Evolutionary conservation across 129 eudicot genomes (phyloP).

Genomic region (Lactuca saligna): DNA sequence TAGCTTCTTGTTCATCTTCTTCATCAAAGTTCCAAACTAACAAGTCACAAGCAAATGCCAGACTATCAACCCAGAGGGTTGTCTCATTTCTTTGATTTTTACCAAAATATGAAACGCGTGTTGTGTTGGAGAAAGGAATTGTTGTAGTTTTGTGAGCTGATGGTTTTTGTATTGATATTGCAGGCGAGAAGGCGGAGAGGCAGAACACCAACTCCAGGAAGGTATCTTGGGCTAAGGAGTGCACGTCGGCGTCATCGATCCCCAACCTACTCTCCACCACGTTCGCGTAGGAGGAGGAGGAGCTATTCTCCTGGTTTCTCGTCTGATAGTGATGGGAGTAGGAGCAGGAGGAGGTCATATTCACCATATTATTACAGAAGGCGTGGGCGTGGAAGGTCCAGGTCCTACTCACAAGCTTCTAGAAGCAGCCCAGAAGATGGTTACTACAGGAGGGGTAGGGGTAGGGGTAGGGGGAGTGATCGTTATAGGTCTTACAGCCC

Average conservation of each 20-base stretch:
- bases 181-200: constrained; percentile 97
- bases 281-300: constrained; percentile 20
- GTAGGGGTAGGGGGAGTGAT: background rate
- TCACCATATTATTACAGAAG: constrained; percentile 42
- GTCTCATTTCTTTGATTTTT: constrained; percentile 57
- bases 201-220: constrained; percentile 96
- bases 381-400: constrained; percentile 42
- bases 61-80: constrained; percentile 85
- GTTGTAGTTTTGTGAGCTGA: constrained; percentile 24
- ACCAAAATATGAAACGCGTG: background rate
- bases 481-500: constrained; percentile 40
- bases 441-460: constrained; percentile 26
- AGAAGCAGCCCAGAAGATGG: constrained; percentile 42
- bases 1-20: constrained; percentile 21
- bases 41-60: constrained; percentile 82
- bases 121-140: background rate
- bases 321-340: constrained; percentile 50
- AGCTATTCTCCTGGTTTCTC: constrained; percentile 58
- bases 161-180: background rate
- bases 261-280: constrained; percentile 52
- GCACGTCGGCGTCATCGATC: constrained; percentile 51
- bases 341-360: constrained; percentile 45
- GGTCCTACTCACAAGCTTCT: constrained; percentile 15
- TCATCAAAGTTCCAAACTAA: constrained; percentile 71
- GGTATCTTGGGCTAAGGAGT: constrained; percentile 76